Evolutionary conservation across 2,329 filamentous ascomycete genomes (phyloP).

Genomic region (Penicillium sp.): DNA sequence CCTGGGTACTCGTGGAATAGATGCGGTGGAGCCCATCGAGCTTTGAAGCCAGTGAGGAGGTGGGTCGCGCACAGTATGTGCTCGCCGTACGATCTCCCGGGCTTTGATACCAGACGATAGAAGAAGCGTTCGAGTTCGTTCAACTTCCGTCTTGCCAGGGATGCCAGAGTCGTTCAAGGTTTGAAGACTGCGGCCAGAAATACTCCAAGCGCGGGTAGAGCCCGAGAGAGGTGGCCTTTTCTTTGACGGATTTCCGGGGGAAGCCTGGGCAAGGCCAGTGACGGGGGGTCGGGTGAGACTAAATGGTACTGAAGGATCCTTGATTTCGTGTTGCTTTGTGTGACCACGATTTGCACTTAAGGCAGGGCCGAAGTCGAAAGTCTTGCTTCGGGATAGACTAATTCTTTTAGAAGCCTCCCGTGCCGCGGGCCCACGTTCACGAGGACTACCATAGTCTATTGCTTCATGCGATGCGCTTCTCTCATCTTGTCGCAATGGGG

Average conservation of each 20-base stretch:
- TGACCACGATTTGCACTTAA: conserved; percentile 23
- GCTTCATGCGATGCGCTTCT: conserved; percentile 29
- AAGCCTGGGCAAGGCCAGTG: conserved; percentile 47
- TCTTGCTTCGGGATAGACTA: conserved; percentile 17
- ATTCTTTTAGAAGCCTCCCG: conserved; percentile 14
- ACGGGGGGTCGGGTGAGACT: conserved; percentile 41
- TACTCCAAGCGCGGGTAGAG: conserved; percentile 58
- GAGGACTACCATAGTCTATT: conserved; percentile 16
- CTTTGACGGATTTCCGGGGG: conserved; percentile 21
- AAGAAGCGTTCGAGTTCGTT: conserved; percentile 73
- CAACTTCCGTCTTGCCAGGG: conserved; percentile 71
- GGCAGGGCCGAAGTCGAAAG: conserved; percentile 33
- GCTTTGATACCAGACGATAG: conserved; percentile 88
- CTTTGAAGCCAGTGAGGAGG: conserved; percentile 38
- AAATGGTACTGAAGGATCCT: conserved; percentile 29
- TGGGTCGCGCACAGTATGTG: conserved; percentile 48
- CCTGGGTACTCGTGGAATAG: conserved; percentile 44
- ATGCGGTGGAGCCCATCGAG: conserved; percentile 26
- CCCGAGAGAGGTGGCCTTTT: conserved; percentile 39
- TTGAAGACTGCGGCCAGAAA: conserved; percentile 51
- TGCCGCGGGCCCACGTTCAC: conserved; percentile 8
- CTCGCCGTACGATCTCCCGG: conserved; percentile 70
- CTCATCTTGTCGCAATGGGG: conserved; percentile 44
- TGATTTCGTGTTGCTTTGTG: conserved; percentile 25
- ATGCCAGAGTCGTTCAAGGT: conserved; percentile 34